phyloP scores from a whole-genome alignment of 768 basidiomycete species.

The Trametes elegans region DNA sequence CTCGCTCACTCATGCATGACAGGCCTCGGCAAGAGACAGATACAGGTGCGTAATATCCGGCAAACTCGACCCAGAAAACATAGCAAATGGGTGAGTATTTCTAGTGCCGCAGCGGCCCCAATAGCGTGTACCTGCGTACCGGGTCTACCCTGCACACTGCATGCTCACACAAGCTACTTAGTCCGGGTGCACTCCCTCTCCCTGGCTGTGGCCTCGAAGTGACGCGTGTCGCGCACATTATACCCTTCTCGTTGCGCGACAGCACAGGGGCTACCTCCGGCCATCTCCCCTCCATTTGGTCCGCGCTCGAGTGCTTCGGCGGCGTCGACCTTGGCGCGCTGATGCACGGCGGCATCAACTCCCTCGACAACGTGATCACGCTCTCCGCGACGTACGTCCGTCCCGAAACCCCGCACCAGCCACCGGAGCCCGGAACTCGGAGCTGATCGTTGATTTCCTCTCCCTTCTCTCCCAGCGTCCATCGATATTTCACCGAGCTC shows the following conservation, averaged over 20 bases:
- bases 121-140: not conserved
- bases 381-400: slow-evolving; percentile 16
- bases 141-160: not conserved
- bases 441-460: not conserved
- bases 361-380: slow-evolving; percentile 17
- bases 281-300: slow-evolving; percentile 14
- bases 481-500: slow-evolving; percentile 17
- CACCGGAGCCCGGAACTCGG: not conserved
- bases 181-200: not conserved
- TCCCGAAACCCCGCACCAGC: not conserved
- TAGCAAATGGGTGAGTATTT: slow-evolving; percentile 6
- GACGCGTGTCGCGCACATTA: slow-evolving; percentile 15
- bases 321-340: slow-evolving; percentile 10
- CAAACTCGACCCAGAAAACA: slow-evolving; percentile 11
- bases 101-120: not conserved
- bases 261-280: slow-evolving; percentile 3
- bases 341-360: slow-evolving; percentile 18
- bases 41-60: slow-evolving; percentile 14
- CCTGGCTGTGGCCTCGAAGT: slow-evolving; percentile 8
- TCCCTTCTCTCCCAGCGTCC: not conserved
- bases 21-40: slow-evolving; percentile 7
- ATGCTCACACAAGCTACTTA: not conserved
- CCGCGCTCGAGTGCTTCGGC: slow-evolving; percentile 16
- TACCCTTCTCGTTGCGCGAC: slow-evolving; percentile 17
- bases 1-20: not conserved